A percentile compares a stretch with the other conserved stretches of the same genome.
phyloP scores from a whole-genome alignment of 495 filamentous ascomycete genomes.

The Astrocystis sublimbata region DNA sequence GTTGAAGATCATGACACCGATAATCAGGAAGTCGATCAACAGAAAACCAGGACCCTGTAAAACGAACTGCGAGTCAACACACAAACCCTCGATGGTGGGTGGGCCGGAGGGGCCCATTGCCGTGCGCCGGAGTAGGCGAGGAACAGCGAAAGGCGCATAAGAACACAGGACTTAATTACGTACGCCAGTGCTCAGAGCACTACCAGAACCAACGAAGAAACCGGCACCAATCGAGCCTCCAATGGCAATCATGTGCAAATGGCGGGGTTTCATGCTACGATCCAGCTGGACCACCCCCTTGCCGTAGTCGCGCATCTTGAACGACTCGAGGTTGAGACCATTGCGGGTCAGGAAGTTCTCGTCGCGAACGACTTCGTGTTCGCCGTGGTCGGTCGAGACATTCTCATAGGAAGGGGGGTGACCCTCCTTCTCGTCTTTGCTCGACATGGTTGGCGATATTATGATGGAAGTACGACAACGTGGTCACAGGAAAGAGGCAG shows the following conservation, averaged over 20 bases:
- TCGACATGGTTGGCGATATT: conserved; percentile 15
- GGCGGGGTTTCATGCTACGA: conserved; percentile 63
- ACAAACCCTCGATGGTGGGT: neutral
- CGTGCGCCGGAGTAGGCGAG: neutral
- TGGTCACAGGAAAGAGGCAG: too few species aligned
- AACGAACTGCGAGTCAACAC: neutral
- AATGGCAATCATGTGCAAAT: conserved; percentile 77
- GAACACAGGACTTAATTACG: too few species aligned
- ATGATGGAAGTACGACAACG: neutral
- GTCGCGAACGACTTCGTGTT: conserved; percentile 20
- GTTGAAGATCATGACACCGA: conserved; percentile 58
- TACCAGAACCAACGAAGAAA: conserved; percentile 58
- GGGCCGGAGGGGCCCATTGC: neutral
- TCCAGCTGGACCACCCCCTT: conserved; percentile 48
- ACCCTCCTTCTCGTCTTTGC: conserved; percentile 33
- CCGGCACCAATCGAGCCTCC: conserved; percentile 71
- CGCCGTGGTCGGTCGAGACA: neutral
- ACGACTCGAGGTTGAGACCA: conserved; percentile 52
- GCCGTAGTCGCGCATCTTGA: conserved; percentile 47
- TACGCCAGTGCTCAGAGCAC: conserved; percentile 45
- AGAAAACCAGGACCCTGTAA: conserved; percentile 49
- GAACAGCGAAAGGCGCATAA: neutral
- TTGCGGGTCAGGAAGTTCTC: conserved; percentile 51
- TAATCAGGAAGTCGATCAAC: conserved; percentile 56
- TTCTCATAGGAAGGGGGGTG: conserved; percentile 23